These are phyloP conservation scores for Sesbania bispinosa DNA, from an alignment of 306 rosid species.

Conservation along the genomic window DNA sequence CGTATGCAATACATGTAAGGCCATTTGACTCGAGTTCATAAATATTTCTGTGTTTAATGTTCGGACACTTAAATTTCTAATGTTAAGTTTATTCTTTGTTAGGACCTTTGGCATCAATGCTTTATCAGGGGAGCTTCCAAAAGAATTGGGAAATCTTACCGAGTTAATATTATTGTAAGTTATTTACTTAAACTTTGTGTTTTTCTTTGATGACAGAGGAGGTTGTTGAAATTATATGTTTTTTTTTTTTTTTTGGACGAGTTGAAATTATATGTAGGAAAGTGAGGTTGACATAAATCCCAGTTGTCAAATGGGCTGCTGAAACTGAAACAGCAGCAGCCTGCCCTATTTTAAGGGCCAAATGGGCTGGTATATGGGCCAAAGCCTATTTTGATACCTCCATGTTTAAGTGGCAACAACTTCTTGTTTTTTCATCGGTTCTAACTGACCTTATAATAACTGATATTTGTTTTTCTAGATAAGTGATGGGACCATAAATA, in stretches of 20 bases:
- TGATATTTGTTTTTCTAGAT: not conserved
- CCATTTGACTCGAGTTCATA: not conserved
- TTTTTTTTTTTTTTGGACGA: too few species aligned
- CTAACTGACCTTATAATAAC: not conserved
- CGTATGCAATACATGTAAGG: slow-evolving; percentile 68
- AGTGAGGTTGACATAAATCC: not conserved
- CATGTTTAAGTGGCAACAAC: not conserved
- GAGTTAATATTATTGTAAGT: slow-evolving; percentile 47
- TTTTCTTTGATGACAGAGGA: not conserved
- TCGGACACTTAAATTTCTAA: not conserved
- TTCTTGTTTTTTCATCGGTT: not conserved
- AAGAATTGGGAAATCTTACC: slow-evolving; percentile 62
- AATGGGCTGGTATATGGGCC: not conserved
- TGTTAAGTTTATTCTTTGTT: not conserved
- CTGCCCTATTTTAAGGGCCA: not conserved
- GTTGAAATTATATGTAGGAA: not conserved
- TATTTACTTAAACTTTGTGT: not conserved
- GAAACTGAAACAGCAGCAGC: not conserved
- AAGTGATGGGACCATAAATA: not conserved
- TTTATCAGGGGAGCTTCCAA: slow-evolving; percentile 73
- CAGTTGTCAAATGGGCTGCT: not conserved
- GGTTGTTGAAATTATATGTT: too few species aligned
- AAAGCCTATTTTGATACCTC: not conserved
- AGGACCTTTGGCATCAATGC: slow-evolving; percentile 63
- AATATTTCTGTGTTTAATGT: not conserved